These are phyloP conservation scores for Polyporus tsugae DNA, from an alignment of 1,284 basidiomycete species.

Conservation along the genomic window DNA sequence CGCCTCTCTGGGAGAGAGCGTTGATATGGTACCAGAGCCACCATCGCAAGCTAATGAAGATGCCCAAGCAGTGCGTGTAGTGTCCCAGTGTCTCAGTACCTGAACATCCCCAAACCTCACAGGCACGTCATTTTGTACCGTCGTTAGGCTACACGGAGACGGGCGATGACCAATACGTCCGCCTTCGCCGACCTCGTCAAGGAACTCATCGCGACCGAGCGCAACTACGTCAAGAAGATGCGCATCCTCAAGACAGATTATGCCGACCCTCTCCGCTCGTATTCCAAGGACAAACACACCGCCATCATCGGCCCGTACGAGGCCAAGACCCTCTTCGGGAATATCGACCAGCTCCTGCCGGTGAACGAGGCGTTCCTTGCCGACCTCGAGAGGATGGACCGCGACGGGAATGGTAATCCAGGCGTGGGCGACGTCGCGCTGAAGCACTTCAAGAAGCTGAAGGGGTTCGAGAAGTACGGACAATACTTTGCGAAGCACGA, in stretches of 20 bases:
- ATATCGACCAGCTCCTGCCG: slow-evolving; percentile 88
- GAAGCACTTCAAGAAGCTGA: slow-evolving; percentile 82
- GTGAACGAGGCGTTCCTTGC: slow-evolving; percentile 88
- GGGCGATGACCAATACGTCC: slow-evolving; percentile 66
- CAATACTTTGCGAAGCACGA: slow-evolving; percentile 93
- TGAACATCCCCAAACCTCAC: not conserved
- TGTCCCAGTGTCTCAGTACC: slow-evolving; percentile 6
- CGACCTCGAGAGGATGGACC: slow-evolving; percentile 75
- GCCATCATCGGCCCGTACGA: slow-evolving; percentile 90
- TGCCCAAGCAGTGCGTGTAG: slow-evolving; percentile 28
- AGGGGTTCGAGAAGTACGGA: slow-evolving; percentile 90
- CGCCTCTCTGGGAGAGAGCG: slow-evolving; percentile 73
- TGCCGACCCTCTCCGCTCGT: slow-evolving; percentile 89
- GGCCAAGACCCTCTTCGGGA: slow-evolving; percentile 93
- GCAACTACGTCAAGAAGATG: slow-evolving; percentile 79
- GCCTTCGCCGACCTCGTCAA: slow-evolving; percentile 75
- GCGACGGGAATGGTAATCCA: slow-evolving; percentile 67
- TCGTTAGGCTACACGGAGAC: slow-evolving; percentile 51
- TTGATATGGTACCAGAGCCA: slow-evolving; percentile 49
- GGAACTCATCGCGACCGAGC: slow-evolving; percentile 82
- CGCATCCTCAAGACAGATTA: slow-evolving; percentile 82
- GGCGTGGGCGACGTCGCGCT: slow-evolving; percentile 88
- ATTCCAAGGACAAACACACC: slow-evolving; percentile 85
- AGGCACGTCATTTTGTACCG: not conserved
- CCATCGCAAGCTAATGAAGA: slow-evolving; percentile 11